Evolutionary conservation across 2,329 filamentous ascomycete genomes (phyloP).

Genomic region (Nemania abortiva): DNA sequence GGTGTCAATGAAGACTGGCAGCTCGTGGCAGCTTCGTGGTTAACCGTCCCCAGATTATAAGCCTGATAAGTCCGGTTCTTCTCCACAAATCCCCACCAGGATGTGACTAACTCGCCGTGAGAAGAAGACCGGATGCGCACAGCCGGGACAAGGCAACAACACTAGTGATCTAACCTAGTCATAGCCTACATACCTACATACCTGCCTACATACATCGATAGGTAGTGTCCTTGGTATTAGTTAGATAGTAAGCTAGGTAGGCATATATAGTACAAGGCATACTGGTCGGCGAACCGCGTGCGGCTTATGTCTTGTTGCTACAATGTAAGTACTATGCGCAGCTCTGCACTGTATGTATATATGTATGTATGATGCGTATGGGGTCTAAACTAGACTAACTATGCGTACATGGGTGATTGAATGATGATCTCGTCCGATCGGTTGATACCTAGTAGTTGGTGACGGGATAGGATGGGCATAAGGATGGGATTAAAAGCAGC

Average conservation of each 20-base stretch:
- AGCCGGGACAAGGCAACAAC: conserved; percentile 3
- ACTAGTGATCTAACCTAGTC: neutral
- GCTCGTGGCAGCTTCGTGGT: neutral
- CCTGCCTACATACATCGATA: conserved; percentile 2
- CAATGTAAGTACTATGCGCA: neutral
- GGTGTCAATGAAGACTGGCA: neutral
- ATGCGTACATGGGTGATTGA: too few species aligned
- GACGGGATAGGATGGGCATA: too few species aligned
- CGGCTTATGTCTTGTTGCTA: neutral
- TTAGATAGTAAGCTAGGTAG: too few species aligned
- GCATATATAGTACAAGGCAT: neutral
- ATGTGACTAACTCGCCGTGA: conserved; percentile 15
- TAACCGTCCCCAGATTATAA: neutral
- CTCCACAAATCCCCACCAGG: conserved; percentile 9
- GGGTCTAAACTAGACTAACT: too few species aligned
- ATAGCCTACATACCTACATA: neutral
- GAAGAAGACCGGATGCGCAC: neutral
- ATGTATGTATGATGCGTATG: too few species aligned
- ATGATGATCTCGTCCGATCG: too few species aligned
- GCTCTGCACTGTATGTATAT: neutral
- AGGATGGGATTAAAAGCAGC: too few species aligned
- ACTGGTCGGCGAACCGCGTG: neutral
- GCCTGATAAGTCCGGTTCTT: neutral
- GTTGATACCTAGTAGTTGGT: too few species aligned
- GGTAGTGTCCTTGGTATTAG: too few species aligned